phyloP scores from a whole-genome alignment of 2,329 filamentous ascomycete genomes.

The Colletotrichum camelliae region DNA sequence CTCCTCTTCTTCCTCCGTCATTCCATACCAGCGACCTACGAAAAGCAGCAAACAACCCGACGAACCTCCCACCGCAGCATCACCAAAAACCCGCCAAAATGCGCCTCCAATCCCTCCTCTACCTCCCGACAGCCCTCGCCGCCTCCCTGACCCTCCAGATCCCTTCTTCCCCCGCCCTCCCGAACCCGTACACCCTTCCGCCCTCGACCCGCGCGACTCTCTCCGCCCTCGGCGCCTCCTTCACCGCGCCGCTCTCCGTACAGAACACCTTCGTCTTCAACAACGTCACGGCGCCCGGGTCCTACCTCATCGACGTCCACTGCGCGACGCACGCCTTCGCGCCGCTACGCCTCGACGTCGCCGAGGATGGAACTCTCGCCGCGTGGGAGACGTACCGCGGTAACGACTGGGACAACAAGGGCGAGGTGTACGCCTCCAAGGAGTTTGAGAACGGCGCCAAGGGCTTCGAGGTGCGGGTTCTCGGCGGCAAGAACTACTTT shows the following conservation, averaged over 20 bases:
- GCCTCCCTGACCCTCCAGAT: conserved; percentile 53
- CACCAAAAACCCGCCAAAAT: conserved; percentile 29
- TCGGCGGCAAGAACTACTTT: conserved; percentile 76
- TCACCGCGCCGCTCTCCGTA: conserved; percentile 67
- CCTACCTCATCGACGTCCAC: conserved; percentile 84
- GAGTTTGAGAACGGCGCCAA: conserved; percentile 24
- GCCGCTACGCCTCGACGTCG: conserved; percentile 80
- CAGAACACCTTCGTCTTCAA: conserved; percentile 77
- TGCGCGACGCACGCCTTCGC: conserved; percentile 77
- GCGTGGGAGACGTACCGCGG: conserved; percentile 88
- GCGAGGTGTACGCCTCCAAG: conserved; percentile 56
- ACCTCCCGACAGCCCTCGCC: conserved; percentile 36
- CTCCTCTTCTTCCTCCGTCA: not conserved
- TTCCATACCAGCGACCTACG: not conserved
- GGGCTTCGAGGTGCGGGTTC: conserved; percentile 65
- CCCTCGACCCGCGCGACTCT: conserved; percentile 71
- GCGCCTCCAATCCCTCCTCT: conserved; percentile 38
- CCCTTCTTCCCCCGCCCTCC: conserved; percentile 40
- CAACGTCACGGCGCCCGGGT: conserved; percentile 68
- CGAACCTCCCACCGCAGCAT: not conserved
- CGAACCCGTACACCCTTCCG: conserved; percentile 61
- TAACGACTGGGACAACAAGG: conserved; percentile 89
- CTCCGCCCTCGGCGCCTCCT: conserved; percentile 41
- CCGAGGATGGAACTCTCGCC: conserved; percentile 50
- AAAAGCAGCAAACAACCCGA: not conserved